Conservation (phyloP, 1,139 yeast species). For the Wickerhamomyces sp. region DNA sequence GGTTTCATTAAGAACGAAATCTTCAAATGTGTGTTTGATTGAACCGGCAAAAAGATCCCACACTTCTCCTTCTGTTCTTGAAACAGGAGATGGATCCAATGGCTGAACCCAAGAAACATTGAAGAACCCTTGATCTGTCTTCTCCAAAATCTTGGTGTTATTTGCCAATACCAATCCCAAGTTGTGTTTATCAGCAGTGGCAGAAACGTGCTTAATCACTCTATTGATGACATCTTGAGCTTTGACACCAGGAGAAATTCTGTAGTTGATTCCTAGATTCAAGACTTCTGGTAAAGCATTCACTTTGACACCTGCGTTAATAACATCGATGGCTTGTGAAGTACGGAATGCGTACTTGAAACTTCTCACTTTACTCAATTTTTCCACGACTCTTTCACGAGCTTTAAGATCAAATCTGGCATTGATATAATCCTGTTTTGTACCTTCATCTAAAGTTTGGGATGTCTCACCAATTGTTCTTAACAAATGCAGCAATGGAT, state of each 20-base stretch:
- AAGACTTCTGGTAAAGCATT: conserved; percentile 71
- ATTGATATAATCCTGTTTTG: conserved; percentile 33
- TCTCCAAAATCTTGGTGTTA: conserved; percentile 17
- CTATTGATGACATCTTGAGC: conserved; percentile 38
- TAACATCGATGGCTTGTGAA: conserved; percentile 65
- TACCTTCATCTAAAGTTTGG: conserved; percentile 9
- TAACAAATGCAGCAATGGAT: conserved; percentile 42
- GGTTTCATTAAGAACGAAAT: conserved; percentile 29
- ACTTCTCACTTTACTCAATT: conserved; percentile 22
- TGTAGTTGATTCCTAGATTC: conserved; percentile 49
- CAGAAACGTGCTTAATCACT: conserved; percentile 33
- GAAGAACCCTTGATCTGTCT: conserved; percentile 38
- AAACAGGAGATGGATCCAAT: conserved; percentile 57
- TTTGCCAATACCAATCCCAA: conserved; percentile 43
- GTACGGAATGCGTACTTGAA: conserved; percentile 49
- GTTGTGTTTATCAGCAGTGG: conserved; percentile 41
- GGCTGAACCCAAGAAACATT: conserved; percentile 31
- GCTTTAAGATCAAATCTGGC: conserved; percentile 40
- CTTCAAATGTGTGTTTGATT: conserved; percentile 51
- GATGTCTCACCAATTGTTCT: conserved; percentile 27
- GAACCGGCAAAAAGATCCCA: conserved; percentile 57
- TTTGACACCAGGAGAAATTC: conserved; percentile 51
- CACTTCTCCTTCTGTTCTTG: conserved; percentile 42
- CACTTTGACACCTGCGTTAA: conserved; percentile 65
- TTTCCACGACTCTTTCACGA: conserved; percentile 37